Evolutionary conservation across 78 protist species (phyloP).

Genomic region (Thecamonas trahens): DNA sequence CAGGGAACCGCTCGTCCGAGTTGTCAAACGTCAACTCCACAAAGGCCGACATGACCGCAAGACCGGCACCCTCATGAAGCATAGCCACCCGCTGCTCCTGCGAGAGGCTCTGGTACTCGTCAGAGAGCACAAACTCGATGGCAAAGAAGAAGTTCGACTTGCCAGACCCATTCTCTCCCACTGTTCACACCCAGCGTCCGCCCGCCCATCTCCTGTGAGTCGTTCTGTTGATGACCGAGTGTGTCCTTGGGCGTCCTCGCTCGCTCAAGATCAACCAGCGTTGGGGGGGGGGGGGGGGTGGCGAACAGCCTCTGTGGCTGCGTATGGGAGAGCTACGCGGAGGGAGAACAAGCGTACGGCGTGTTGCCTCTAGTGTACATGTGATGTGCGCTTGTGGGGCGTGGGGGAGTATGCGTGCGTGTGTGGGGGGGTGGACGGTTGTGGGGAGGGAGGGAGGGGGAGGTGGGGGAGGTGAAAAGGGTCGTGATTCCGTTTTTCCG

Average conservation of each 20-base stretch:
- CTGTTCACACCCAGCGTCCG: conserved; percentile 22
- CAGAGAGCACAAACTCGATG: conserved; percentile 80
- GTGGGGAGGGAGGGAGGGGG: too few relatives aligned
- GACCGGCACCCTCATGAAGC: conserved; percentile 67
- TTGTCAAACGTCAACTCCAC: conserved; percentile 94
- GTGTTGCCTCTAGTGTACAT: too few relatives aligned
- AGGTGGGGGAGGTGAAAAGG: too few relatives aligned
- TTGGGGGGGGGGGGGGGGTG: too few relatives aligned
- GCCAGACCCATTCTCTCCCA: conserved; percentile 74
- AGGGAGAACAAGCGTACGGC: too few relatives aligned
- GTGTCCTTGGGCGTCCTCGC: too few relatives aligned
- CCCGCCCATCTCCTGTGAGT: too few relatives aligned
- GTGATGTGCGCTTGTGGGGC: background rate
- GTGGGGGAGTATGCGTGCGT: background rate
- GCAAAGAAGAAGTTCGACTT: conserved; percentile 79
- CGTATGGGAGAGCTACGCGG: too few relatives aligned
- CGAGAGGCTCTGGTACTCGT: conserved; percentile 18
- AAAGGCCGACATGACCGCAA: conserved; percentile 61
- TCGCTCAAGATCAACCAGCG: too few relatives aligned
- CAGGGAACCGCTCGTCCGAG: conserved; percentile 80
- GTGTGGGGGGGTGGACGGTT: background rate
- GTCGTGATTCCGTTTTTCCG: too few relatives aligned
- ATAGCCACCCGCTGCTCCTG: conserved; percentile 51
- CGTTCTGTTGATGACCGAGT: too few relatives aligned
- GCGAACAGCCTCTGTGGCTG: too few relatives aligned